Evolutionary conservation across 345 rosid species (phyloP).

Genomic region (Theobroma cacao): DNA sequence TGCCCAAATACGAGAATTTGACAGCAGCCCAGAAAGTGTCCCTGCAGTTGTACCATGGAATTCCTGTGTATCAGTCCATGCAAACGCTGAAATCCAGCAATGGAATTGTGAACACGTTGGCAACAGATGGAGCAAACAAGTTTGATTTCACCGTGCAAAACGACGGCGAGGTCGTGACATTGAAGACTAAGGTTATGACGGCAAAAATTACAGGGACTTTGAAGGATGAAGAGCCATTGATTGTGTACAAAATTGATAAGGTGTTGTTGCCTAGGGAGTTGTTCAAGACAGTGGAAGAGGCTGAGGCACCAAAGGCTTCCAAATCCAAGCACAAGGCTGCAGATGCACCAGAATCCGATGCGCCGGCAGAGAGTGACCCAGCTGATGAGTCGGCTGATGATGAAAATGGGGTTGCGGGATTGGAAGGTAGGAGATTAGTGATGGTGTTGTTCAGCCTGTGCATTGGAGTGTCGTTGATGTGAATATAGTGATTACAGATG

Average conservation of each 20-base stretch:
- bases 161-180: slow-evolving; percentile 66
- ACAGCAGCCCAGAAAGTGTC: slow-evolving; percentile 64
- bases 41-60: slow-evolving; percentile 65
- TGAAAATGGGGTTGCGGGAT: slow-evolving; percentile 38
- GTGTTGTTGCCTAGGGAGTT: slow-evolving; percentile 75
- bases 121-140: slow-evolving; percentile 81
- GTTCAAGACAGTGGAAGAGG: slow-evolving; percentile 48
- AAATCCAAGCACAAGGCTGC: slow-evolving; percentile 24
- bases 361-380: slow-evolving; percentile 43
- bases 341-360: slow-evolving; percentile 52
- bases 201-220: slow-evolving; percentile 59
- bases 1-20: slow-evolving; percentile 71
- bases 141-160: slow-evolving; percentile 77
- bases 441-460: slow-evolving; percentile 41
- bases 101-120: slow-evolving; percentile 75
- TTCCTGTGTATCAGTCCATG: slow-evolving; percentile 68
- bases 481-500: slow-evolving; percentile 1
- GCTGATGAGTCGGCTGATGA: slow-evolving; percentile 54
- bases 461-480: slow-evolving; percentile 37
- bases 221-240: slow-evolving; percentile 76
- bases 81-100: slow-evolving; percentile 74
- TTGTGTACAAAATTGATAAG: slow-evolving; percentile 67
- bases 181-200: slow-evolving; percentile 61
- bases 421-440: slow-evolving; percentile 34
- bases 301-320: slow-evolving; percentile 32